Base-by-base conservation (phyloP, 768 basidiomycete species). In the Panaeolus cyanescens region DNA sequence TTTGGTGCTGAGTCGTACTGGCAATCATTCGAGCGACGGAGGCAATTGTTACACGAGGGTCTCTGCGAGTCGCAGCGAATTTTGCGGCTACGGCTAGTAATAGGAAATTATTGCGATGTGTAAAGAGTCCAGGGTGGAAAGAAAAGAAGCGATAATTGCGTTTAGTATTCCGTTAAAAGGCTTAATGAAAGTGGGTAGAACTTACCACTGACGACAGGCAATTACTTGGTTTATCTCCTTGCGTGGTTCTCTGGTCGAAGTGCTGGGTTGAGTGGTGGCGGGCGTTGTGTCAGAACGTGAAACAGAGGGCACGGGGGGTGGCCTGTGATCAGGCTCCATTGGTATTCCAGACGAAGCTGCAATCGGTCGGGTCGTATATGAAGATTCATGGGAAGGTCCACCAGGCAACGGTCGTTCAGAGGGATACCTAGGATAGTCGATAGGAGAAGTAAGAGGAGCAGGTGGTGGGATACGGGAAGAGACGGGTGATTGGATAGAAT, bases 11-110 rank as follows among this genome's bases (percentile, higher is more conserved):
- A 78, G 71, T 93, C 92, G 75, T 93, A 93, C 75, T 88, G 82
- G 75, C 92, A 93, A 58, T 82, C 80, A 74, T 91, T 91, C 66
- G 84, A 85, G 69, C 92, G 81, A 70, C 91, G 87, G 75, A 83
- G 80, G 74, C 92, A 93, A 76, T 93, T 93, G 79, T 88, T 85
- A 79, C 92, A 93, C 59, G 82, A 80, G 65, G 92, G 92, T 71
- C 91, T 81, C 32, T 86, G 89, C 60, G 91, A 93, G 74, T 93
- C 92, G 79, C 92, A 93, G 62, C 89, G 86, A 68, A 93, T 92
- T 82, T 93, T 93, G 72, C 92, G 85, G 64, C 85, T 83, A 66
- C 91, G 92, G 75, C 92, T 93, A n/a, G n/a, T n/a, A 78, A 71
- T 68, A 65, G 65, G 66, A 42, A 25, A 42, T 20, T 42, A 42